Evolutionary conservation across 306 rosid species (phyloP), one percentile per base, ranked within the genome.

Genomic region (Rosa multiflora): DNA sequence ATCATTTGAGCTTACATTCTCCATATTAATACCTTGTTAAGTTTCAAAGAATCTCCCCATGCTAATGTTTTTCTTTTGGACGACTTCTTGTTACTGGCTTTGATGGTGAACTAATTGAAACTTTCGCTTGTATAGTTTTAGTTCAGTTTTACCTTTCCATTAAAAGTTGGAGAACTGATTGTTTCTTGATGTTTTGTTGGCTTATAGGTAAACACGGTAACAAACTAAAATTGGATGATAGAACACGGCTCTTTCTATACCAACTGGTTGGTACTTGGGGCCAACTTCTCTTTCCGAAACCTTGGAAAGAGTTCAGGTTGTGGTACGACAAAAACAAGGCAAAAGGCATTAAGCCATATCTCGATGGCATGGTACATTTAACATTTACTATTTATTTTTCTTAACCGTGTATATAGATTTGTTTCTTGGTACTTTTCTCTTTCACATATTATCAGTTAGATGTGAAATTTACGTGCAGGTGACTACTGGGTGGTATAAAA

Each of bases 221-320:
- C 85, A 92, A 90, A 81, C 81, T 92, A 63, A 81, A 81, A 56
- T 74, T 91, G 87, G 95, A 92, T 84, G 85, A 75, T 76, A 73
- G 76, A 59, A 88, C 95, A 32, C 87, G 83, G 37, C 88, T 87
- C 58, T 94, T 95, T 81, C 79, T 94, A 78, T 95, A 92, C 88
- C 98, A 91, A 78, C 78, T 95, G 77, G 97, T 95, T 63, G 99
- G 99, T 75, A 95, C 99, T 20, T 92, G 99, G 99, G 99, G 99
- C 49, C 99, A 94, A 78, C 94, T 92, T 87, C 99, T 94, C 78
- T 94, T 94, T 85, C 99, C 97, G 58, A 88, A 83, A 88, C 97
- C 97, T 44, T 94, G 99, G 99, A 95, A 95, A 86, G 97, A 95
- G 89, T 95, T 95, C 75, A 92, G 99, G 86, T 82, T 92, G 89